A percentile compares a stretch with the other conserved stretches of the same genome.
Conservation (phyloP, 2,329 filamentous ascomycete genomes). For the Neurospora sp. region DNA sequence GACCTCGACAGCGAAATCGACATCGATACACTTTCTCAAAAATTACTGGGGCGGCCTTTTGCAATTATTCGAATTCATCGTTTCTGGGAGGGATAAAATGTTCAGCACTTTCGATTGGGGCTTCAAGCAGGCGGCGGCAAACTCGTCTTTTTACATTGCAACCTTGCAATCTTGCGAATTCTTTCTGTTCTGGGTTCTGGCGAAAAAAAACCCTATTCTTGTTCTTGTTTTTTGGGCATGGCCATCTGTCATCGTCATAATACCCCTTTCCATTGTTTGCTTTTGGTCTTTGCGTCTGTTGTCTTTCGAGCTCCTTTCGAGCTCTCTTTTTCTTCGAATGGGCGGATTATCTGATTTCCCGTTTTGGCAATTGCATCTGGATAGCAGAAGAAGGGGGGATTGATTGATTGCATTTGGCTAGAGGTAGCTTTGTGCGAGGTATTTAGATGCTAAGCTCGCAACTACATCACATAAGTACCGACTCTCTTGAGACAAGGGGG, state of each 20-base stretch:
- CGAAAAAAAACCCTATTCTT: background rate
- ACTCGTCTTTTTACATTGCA: background rate
- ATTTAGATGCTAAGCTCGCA: background rate
- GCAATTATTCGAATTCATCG: background rate
- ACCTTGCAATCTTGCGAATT: background rate
- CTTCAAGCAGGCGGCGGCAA: background rate
- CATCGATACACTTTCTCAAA: background rate
- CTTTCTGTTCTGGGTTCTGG: background rate
- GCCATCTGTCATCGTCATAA: background rate
- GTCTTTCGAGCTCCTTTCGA: background rate
- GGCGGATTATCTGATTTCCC: background rate
- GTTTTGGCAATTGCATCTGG: background rate
- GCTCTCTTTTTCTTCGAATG: background rate
- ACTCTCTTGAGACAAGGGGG: background rate
- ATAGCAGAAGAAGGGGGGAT: background rate
- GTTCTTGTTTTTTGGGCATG: background rate
- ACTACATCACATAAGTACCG: background rate
- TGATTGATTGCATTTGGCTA: background rate
- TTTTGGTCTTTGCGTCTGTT: background rate
- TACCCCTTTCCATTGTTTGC: background rate
- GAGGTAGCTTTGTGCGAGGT: background rate
- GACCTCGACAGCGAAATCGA: background rate
- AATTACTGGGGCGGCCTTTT: background rate
- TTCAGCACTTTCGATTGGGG: background rate
- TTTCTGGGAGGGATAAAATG: background rate